A percentile compares a stretch with the other conserved stretches of the same genome.
These are phyloP conservation scores for Protomyces lactucae-debilis DNA, from an alignment of 1,139 yeast genomes.

Conservation along the genomic window DNA sequence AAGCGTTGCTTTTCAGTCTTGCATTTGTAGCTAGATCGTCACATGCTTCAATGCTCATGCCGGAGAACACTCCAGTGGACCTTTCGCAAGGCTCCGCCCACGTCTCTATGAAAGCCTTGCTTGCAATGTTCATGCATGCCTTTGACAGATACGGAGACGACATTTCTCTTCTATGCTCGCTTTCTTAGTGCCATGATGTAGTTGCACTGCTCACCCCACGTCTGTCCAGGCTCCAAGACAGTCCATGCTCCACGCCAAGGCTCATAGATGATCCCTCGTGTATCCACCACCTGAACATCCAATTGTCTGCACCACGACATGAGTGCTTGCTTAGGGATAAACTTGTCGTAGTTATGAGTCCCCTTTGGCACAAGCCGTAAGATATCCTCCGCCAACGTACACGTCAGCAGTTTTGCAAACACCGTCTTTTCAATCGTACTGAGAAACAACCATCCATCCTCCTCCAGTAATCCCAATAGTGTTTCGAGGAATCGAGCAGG, in stretches of 20 bases:
- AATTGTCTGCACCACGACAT: constrained; percentile 53
- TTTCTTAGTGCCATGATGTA: constrained; percentile 19
- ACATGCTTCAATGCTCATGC: constrained; percentile 7
- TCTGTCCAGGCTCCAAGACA: constrained; percentile 2
- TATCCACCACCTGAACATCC: constrained; percentile 36
- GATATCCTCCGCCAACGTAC: constrained; percentile 79
- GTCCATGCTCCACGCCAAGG: constrained; percentile 26
- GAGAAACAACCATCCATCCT: constrained; percentile 78
- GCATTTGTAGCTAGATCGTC: constrained; percentile 4
- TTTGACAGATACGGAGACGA: constrained; percentile 26
- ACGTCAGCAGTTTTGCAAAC: constrained; percentile 90
- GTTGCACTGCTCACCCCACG: constrained; percentile 28
- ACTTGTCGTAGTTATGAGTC: constrained; percentile 82
- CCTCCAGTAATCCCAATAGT: constrained; percentile 63
- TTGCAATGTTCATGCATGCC: constrained; percentile 7
- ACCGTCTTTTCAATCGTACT: constrained; percentile 89
- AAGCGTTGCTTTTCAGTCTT: not conserved
- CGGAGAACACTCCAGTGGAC: not conserved
- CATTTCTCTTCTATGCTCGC: not conserved
- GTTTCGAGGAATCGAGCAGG: constrained; percentile 68
- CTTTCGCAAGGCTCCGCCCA: too few relatives aligned
- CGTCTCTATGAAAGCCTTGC: constrained; percentile 26
- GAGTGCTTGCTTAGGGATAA: constrained; percentile 72
- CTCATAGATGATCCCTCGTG: constrained; percentile 28
- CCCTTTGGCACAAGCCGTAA: constrained; percentile 81